Evolutionary conservation across 108 stramenopile species (phyloP), one percentile per base, ranked within the genome.

Genomic region (Pseudonitzschia delicatissima): DNA sequence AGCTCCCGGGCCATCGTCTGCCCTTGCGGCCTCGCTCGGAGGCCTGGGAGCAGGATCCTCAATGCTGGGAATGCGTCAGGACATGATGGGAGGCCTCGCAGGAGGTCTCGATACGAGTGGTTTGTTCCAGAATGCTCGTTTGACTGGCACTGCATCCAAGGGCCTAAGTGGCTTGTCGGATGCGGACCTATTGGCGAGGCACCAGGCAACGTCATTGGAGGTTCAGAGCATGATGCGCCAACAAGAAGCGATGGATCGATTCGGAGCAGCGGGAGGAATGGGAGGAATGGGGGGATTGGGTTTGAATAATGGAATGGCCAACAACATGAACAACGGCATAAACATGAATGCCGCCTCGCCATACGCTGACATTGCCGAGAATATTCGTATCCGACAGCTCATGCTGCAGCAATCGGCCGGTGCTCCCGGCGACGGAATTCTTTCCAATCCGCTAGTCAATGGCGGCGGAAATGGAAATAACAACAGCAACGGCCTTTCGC

Each of bases 201-300:
- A 23, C 13, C 51, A 53, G 31, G 51, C 26, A 23, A 53, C n/a
- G 7, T 12, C 51, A 5, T 5, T 53, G 4, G 51, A 53, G 51
- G 27, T 53, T 20, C 51, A 53, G 23, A 53, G 27, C 11, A 53
- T 53, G 51, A 53, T 53, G 26, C 51, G 51, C 13, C 51, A 53
- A 27, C 51, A 53, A 7, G 26, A 27, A 53, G 51, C 28, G 15
- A 31, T 31, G 8, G 29, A 9, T 8, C 26, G 51, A 12, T 8
- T 27, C 4, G 29, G 29, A 31, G 29, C 15, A 13, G 51, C 25
- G 15, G 51, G 25, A 31, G 51, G 51, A 7, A 53, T 53, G 51
- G 29, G 29, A 9, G 51, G 51, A 13, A 27, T 53, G 26, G 51
- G 51, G 15, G 51, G 25, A 13, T 6, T 6, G 7, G 7, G 6